Base-by-base conservation (phyloP, 371 early-diverging fungal species). In the Nematocida sp. region DNA sequence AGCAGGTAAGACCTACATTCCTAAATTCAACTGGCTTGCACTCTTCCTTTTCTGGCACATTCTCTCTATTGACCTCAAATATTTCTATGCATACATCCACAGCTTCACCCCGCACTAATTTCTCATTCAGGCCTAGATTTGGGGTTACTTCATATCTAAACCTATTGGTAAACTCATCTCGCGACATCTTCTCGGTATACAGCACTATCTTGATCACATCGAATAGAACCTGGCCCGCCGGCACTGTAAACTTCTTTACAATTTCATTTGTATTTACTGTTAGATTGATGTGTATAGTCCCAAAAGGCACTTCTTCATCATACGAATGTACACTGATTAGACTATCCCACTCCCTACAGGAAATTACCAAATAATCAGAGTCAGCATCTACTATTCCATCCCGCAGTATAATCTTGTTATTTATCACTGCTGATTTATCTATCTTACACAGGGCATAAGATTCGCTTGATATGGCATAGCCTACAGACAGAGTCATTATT, bases 1-100 rank as follows among this genome's bases (percentile, higher is more conserved):
- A 78, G 57, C 80, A 78, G 27, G 71, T 55, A 7, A 78, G 62
- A 7, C 80, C 80, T 18, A 78, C 69, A 56, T 78, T 78, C 52
- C 80, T 67, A 39, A 78, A 78, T 60, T 67, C 80, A 69, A 56
- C 66, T 18, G 80, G 80, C 45, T 18, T 67, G 25, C n/a, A 60
- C 20, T 71, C 71, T 23, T 61, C 54, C n/a, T 39, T 60, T 33
- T 9, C 23, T 40, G 18, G 9, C 1, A 0, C 7, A 5, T 9
- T 40, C 44, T 62, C 45, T 64, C 62, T 57, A 62, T 5, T 60
- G 11, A 9, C 23, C 23, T n/a, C n/a, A 58, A 58, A 58, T 33
- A 78, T 56, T 15, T 78, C 45, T n/a, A 78, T 45, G 20, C 11
- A 18, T 20, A 78, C 57, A 4, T 56, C 33, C 27, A 55, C 47